A percentile compares a stretch with the other conserved stretches of the same genome.
phyloP scores from a whole-genome alignment of 2,329 filamentous ascomycete genomes.

The Fusarium heterosporum region DNA sequence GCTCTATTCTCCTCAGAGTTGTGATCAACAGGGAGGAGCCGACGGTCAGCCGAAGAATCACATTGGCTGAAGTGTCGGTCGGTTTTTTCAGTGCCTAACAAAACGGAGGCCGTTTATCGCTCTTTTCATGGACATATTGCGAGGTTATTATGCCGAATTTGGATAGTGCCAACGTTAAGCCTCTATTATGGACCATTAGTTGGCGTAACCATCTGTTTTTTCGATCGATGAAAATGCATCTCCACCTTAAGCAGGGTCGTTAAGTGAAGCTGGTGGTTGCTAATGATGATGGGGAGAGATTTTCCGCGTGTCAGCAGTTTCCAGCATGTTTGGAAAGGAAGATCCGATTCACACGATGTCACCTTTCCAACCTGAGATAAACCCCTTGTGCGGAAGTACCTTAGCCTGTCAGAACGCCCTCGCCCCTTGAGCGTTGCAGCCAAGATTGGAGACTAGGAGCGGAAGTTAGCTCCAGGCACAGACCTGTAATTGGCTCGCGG shows the following conservation, averaged over 20 bases:
- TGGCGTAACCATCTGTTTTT: not conserved
- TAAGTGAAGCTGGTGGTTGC: constrained; percentile 12
- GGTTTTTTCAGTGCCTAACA: constrained; percentile 9
- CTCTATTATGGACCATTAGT: constrained; percentile 1
- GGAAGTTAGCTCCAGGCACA: constrained; percentile 55
- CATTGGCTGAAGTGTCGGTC: constrained; percentile 17
- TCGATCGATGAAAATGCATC: not conserved
- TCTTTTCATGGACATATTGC: constrained; percentile 11
- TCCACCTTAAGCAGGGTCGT: constrained; percentile 2
- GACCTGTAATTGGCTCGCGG: constrained; percentile 55
- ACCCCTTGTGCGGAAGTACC: constrained; percentile 20
- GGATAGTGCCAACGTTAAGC: constrained; percentile 12
- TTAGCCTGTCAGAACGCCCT: constrained; percentile 28
- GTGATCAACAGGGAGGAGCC: constrained; percentile 30
- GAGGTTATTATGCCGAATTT: constrained; percentile 26
- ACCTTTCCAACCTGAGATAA: constrained; percentile 38
- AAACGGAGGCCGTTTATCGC: not conserved
- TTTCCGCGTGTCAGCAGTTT: constrained; percentile 33
- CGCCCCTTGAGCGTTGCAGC: constrained; percentile 28
- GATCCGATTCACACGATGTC: constrained; percentile 47
- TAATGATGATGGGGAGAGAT: constrained; percentile 27
- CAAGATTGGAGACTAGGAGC: constrained; percentile 16
- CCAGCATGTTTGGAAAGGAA: constrained; percentile 27
- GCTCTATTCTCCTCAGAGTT: constrained; percentile 31
- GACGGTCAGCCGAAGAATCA: constrained; percentile 14